Conservation (phyloP, 2,329 filamentous ascomycete genomes). For the Penicillium rolfsii region DNA sequence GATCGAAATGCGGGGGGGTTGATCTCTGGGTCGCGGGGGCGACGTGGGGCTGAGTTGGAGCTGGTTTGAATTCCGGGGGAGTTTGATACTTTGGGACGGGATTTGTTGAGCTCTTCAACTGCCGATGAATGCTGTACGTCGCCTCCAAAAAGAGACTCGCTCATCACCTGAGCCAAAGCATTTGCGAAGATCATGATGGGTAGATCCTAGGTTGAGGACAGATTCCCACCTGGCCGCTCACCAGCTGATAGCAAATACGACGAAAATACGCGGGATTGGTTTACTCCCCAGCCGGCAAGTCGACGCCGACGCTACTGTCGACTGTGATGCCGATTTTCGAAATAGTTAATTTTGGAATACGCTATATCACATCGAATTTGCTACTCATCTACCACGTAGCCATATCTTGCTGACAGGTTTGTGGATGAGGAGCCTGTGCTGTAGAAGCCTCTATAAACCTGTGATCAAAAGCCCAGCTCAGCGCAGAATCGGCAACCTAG, state of each 20-base stretch:
- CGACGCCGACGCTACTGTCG: background rate
- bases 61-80: background rate
- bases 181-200: background rate
- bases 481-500: background rate
- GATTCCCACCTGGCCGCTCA: background rate
- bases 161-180: background rate
- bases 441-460: background rate
- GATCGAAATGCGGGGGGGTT: constrained; percentile 3
- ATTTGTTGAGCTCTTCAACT: background rate
- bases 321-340: background rate
- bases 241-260: background rate
- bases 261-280: background rate
- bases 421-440: background rate
- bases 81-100: background rate
- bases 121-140: background rate
- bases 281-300: background rate
- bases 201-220: background rate
- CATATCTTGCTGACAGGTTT: background rate
- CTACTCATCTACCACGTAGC: background rate
- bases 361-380: background rate
- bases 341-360: background rate
- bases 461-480: background rate
- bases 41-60: constrained; percentile 10
- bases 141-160: background rate
- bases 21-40: constrained; percentile 3